Evolutionary conservation across 2,329 filamentous ascomycete genomes (phyloP).

Genomic region (Aspergillus tamarii): DNA sequence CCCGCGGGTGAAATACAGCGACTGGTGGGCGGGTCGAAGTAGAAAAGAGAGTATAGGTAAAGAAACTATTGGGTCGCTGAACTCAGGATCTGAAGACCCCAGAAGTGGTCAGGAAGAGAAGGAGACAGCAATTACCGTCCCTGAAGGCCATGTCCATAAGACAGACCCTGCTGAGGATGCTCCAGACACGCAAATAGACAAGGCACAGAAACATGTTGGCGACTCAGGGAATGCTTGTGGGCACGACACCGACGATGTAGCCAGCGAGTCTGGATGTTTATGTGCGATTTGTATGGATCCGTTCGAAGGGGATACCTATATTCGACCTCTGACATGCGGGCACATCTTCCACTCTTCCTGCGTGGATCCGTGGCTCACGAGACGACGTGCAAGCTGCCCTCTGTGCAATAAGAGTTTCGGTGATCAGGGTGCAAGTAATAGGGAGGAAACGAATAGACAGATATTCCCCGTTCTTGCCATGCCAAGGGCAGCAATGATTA

Average conservation of each 20-base stretch:
- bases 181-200: not conserved
- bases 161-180: not conserved
- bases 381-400: constrained; percentile 89
- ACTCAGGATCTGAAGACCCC: not conserved
- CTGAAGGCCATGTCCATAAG: not conserved
- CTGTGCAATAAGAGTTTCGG: constrained; percentile 70
- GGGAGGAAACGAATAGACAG: not conserved
- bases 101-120: not conserved
- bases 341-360: constrained; percentile 96
- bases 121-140: not conserved
- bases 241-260: not conserved
- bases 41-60: not conserved
- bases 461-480: not conserved
- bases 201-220: not conserved
- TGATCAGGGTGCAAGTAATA: not conserved
- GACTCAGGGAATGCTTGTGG: not conserved
- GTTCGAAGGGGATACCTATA: constrained; percentile 89
- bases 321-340: constrained; percentile 90
- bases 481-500: constrained; percentile 1
- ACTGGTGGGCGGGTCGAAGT: constrained; percentile 14
- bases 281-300: constrained; percentile 96
- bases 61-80: constrained; percentile 1
- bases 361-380: constrained; percentile 94
- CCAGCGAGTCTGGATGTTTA: constrained; percentile 11
- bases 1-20: constrained; percentile 17